Percentiles rank a stretch among this genome's conserved stretches.
These are phyloP conservation scores for Farysia itapuensis DNA, from an alignment of 1,284 basidiomycete species.

Conservation along the genomic window DNA sequence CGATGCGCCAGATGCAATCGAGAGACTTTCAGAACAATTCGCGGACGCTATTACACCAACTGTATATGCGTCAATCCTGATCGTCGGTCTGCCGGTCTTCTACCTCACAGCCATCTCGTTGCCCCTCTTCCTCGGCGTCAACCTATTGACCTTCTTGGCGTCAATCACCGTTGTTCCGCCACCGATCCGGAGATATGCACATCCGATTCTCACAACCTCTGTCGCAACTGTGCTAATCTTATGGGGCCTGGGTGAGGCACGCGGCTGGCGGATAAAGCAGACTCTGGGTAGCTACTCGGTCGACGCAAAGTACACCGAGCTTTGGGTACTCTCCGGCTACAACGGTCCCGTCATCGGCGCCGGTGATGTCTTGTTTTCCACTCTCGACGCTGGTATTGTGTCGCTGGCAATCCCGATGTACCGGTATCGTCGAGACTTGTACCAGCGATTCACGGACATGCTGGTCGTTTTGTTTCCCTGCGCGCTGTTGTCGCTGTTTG, in stretches of 20 bases:
- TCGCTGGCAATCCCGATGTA: slow-evolving; percentile 51
- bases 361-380: slow-evolving; percentile 44
- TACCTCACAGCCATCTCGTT: slow-evolving; percentile 43
- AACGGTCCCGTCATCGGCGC: slow-evolving; percentile 46
- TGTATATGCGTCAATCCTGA: slow-evolving; percentile 22
- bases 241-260: slow-evolving; percentile 41
- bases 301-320: slow-evolving; percentile 40
- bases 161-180: slow-evolving; percentile 45
- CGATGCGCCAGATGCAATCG: slow-evolving; percentile 36
- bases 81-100: slow-evolving; percentile 43
- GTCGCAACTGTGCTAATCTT: slow-evolving; percentile 42
- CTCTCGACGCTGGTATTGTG: slow-evolving; percentile 50
- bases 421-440: slow-evolving; percentile 42
- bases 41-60: slow-evolving; percentile 31
- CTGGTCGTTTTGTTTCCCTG: slow-evolving; percentile 37
- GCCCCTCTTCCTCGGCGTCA: slow-evolving; percentile 44
- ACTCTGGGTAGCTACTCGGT: slow-evolving; percentile 32
- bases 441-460: slow-evolving; percentile 30
- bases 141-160: slow-evolving; percentile 42
- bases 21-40: slow-evolving; percentile 31
- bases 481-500: slow-evolving; percentile 33
- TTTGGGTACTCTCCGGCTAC: slow-evolving; percentile 38
- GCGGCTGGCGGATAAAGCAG: slow-evolving; percentile 13
- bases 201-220: slow-evolving; percentile 50
- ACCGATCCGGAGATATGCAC: slow-evolving; percentile 32